Percentiles rank a stretch among this genome's conserved stretches.
Evolutionary conservation across 2,329 filamentous ascomycete species (phyloP).

Genomic region (Paraphaeosphaeria sporulosa): DNA sequence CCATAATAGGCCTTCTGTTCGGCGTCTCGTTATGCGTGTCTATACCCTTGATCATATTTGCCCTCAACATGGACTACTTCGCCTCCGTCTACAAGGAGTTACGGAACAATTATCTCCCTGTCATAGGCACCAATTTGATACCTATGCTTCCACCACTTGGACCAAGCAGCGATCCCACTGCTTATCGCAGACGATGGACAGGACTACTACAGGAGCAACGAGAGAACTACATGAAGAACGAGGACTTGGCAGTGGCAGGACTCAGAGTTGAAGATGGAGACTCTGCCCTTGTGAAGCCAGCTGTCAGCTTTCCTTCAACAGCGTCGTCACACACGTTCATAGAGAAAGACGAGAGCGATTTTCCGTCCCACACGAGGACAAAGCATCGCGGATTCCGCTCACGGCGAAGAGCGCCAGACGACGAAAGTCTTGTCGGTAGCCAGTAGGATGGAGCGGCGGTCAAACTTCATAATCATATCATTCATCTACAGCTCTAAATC

Average conservation of each 20-base stretch:
- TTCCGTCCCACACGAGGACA: background rate
- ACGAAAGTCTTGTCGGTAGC: conserved; percentile 4
- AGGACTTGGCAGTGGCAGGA: background rate
- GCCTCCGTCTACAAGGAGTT: conserved; percentile 8
- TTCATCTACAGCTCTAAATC: background rate
- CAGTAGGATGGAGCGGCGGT: background rate
- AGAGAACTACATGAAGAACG: conserved; percentile 8
- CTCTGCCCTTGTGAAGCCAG: background rate
- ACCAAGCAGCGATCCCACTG: background rate
- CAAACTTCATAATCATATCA: background rate
- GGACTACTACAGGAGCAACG: conserved; percentile 5
- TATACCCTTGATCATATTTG: conserved; percentile 16
- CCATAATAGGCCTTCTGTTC: conserved; percentile 16
- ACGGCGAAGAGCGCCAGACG: background rate
- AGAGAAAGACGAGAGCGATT: background rate
- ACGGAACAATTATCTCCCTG: conserved; percentile 15
- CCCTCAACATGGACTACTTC: conserved; percentile 15
- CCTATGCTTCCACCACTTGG: conserved; percentile 6
- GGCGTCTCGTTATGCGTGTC: conserved; percentile 16
- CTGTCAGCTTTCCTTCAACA: conserved; percentile 1
- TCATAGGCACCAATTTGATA: conserved; percentile 6
- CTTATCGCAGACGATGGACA: conserved; percentile 16
- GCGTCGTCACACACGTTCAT: background rate
- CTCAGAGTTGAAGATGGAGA: background rate
- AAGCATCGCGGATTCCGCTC: conserved; percentile 3